Percentiles rank a stretch among this genome's conserved stretches.
Evolutionary conservation across 805 yeast genomes (phyloP).

Genomic region (Metschnikowia rubicola): DNA sequence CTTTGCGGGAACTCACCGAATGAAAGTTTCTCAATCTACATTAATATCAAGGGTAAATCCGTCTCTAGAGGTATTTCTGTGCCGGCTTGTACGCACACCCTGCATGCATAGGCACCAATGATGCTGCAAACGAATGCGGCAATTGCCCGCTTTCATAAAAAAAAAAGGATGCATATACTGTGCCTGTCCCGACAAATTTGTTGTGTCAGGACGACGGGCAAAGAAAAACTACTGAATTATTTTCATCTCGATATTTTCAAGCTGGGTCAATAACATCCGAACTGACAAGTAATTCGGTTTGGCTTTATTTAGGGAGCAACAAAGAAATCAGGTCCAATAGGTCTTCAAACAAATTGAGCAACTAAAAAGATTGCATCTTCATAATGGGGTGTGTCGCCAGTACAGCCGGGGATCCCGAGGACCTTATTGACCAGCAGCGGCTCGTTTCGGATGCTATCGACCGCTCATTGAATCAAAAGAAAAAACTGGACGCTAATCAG

Average conservation of each 20-base stretch:
- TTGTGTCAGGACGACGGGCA: background rate
- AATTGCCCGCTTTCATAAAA: constrained; percentile 4
- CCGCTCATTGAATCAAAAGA: constrained; percentile 50
- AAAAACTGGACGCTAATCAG: constrained; percentile 53
- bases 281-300: no score
- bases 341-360: no score
- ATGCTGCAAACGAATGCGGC: constrained; percentile 7
- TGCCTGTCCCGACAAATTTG: background rate
- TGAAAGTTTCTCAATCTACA: background rate
- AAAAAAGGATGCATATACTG: background rate
- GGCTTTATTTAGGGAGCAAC: no score
- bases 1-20: background rate
- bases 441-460: constrained; percentile 62
- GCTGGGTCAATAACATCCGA: no score
- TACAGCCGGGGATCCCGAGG: constrained; percentile 35
- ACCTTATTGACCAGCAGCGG: constrained; percentile 52
- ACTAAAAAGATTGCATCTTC: no score
- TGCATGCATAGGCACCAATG: constrained; percentile 1
- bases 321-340: no score
- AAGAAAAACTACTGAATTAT: background rate
- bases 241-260: no score
- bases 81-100: constrained; percentile 5
- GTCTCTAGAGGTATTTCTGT: background rate
- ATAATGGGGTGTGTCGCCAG: constrained; percentile 73
- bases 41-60: no score